phyloP scores from a whole-genome alignment of 306 rosid species.

The Cicer judaicum region DNA sequence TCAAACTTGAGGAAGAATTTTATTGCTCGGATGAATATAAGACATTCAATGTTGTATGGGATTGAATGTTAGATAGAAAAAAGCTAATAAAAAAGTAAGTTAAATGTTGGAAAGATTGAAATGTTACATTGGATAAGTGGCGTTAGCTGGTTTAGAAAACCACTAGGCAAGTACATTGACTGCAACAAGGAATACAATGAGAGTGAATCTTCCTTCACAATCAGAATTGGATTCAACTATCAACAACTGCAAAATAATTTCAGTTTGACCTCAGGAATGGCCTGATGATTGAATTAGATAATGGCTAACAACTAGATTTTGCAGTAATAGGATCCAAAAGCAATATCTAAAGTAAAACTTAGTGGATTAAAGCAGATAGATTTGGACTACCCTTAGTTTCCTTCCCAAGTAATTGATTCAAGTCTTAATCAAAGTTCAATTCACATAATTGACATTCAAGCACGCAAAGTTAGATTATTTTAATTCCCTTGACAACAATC shows the following conservation, averaged over 20 bases:
- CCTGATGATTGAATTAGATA: background rate
- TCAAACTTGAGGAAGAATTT: background rate
- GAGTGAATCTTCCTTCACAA: background rate
- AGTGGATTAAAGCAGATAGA: background rate
- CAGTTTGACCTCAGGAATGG: background rate
- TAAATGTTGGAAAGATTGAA: background rate
- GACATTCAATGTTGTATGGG: background rate
- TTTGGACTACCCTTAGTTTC: background rate
- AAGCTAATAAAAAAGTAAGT: background rate
- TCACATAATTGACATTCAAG: background rate
- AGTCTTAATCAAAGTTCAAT: background rate
- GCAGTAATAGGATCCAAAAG: background rate
- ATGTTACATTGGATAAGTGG: background rate
- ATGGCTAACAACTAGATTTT: background rate
- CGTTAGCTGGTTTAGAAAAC: slow-evolving; percentile 2
- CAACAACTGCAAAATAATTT: background rate
- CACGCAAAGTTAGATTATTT: background rate
- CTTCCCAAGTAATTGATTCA: background rate
- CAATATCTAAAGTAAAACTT: background rate
- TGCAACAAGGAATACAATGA: background rate
- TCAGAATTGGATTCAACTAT: background rate
- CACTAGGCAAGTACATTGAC: background rate
- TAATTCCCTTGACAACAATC: background rate
- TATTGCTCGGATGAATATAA: background rate
- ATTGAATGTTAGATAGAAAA: slow-evolving; percentile 6